A percentile compares a stretch with the other conserved stretches of the same genome.
Evolutionary conservation across 2,329 filamentous ascomycete species (phyloP).

Genomic region (Penicillium crustosum): DNA sequence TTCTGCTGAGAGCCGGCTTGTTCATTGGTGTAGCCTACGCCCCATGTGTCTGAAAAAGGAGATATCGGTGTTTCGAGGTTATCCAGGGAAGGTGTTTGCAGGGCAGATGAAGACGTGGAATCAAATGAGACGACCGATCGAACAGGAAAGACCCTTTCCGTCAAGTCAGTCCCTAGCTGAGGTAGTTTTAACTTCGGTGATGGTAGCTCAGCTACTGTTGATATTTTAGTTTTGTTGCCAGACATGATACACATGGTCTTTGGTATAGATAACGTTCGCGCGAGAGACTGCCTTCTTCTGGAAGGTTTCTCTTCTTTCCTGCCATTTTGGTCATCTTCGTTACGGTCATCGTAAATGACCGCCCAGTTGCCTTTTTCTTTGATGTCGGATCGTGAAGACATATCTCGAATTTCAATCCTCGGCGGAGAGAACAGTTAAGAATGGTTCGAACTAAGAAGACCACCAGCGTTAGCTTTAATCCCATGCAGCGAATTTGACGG

Average conservation of each 20-base stretch:
- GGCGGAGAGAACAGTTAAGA: not conserved
- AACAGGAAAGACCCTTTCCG: slow-evolving; percentile 75
- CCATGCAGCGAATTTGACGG: not conserved
- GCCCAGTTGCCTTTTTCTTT: slow-evolving; percentile 17
- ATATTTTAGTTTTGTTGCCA: slow-evolving; percentile 19
- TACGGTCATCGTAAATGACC: slow-evolving; percentile 12
- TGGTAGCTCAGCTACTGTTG: slow-evolving; percentile 13
- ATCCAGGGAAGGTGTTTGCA: slow-evolving; percentile 28
- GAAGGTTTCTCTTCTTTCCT: slow-evolving; percentile 9
- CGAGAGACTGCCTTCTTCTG: slow-evolving; percentile 8
- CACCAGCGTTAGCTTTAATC: not conserved
- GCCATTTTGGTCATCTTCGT: slow-evolving; percentile 2
- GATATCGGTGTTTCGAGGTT: slow-evolving; percentile 20
- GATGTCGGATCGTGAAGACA: slow-evolving; percentile 8
- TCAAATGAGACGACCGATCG: slow-evolving; percentile 73
- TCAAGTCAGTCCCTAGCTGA: slow-evolving; percentile 30
- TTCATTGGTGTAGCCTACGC: slow-evolving; percentile 3
- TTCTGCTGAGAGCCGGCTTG: not conserved
- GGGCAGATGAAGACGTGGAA: slow-evolving; percentile 38
- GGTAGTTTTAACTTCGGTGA: slow-evolving; percentile 27
- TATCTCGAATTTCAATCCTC: not conserved
- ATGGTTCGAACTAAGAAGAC: not conserved
- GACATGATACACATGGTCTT: slow-evolving; percentile 26
- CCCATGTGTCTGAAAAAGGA: slow-evolving; percentile 18
- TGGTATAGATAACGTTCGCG: slow-evolving; percentile 16